Evolutionary conservation across 2,329 filamentous ascomycete species (phyloP).

Genomic region (Pochonia chlamydosporia): DNA sequence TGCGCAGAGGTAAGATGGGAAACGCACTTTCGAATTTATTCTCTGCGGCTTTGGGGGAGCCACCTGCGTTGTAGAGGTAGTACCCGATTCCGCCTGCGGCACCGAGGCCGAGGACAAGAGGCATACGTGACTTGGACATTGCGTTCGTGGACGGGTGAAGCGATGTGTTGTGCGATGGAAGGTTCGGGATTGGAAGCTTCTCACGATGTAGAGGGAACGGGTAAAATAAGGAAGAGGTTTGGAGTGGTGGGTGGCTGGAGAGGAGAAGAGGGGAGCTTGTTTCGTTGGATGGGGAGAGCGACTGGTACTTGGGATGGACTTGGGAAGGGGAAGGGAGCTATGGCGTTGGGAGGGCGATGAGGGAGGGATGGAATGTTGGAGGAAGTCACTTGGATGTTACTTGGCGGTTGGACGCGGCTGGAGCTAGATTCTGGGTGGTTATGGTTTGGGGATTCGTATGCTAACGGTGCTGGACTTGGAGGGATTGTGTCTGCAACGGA

Average conservation of each 20-base stretch:
- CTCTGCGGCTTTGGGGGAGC: slow-evolving; percentile 74
- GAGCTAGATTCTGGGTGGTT: not conserved
- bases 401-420: not conserved
- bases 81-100: slow-evolving; percentile 70
- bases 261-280: slow-evolving; percentile 2
- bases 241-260: not conserved
- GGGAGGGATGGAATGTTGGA: not conserved
- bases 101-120: slow-evolving; percentile 51
- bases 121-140: slow-evolving; percentile 43
- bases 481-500: no score
- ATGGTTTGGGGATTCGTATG: no score
- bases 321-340: not conserved
- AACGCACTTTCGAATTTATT: slow-evolving; percentile 72
- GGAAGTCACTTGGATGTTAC: not conserved
- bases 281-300: slow-evolving; percentile 2
- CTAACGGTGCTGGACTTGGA: no score
- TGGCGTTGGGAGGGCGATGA: not conserved
- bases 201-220: not conserved
- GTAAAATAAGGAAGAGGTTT: not conserved
- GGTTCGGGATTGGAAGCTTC: not conserved
- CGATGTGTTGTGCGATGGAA: not conserved
- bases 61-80: slow-evolving; percentile 86
- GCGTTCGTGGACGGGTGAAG: slow-evolving; percentile 14
- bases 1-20: no score
- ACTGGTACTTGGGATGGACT: not conserved